Evolutionary conservation across 352 stramenopile genomes (phyloP).

Genomic region (Globisporangium irregulare): DNA sequence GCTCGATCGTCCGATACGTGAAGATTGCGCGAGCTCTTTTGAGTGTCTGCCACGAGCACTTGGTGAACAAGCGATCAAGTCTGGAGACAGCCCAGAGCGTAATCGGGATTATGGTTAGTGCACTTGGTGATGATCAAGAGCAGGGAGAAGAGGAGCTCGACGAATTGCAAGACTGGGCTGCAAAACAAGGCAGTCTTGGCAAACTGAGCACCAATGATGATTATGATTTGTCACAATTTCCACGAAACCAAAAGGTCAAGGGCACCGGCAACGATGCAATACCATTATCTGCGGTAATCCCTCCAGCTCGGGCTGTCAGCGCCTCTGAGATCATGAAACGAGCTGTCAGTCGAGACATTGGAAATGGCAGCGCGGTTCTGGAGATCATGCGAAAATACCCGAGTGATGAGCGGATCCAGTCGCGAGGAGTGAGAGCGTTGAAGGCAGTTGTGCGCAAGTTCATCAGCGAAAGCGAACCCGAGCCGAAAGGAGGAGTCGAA

Average conservation of each 20-base stretch:
- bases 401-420: conserved; percentile 39
- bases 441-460: conserved; percentile 38
- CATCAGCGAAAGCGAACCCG: conserved; percentile 1
- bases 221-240: no score
- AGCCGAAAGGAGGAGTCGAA: neutral
- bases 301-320: conserved; percentile 22
- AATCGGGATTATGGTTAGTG: conserved; percentile 19
- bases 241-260: neutral
- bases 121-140: conserved; percentile 7
- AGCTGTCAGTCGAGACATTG: conserved; percentile 40
- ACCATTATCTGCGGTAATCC: neutral
- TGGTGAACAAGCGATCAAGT: conserved; percentile 25
- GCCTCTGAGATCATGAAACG: conserved; percentile 47
- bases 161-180: neutral
- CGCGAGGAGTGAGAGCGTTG: conserved; percentile 42
- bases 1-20: conserved; percentile 36
- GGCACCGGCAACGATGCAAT: neutral
- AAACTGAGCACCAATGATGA: neutral
- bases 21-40: conserved; percentile 40
- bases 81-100: conserved; percentile 34
- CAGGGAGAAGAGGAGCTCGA: conserved; percentile 1
- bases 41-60: conserved; percentile 36
- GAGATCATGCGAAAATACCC: conserved; percentile 49
- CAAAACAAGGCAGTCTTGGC: neutral
- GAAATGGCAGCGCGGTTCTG: conserved; percentile 38